A percentile compares a stretch with the other conserved stretches of the same genome.
phyloP scores from a whole-genome alignment of 2,329 filamentous ascomycete genomes.

The Exophiala phaeomuriformis region DNA sequence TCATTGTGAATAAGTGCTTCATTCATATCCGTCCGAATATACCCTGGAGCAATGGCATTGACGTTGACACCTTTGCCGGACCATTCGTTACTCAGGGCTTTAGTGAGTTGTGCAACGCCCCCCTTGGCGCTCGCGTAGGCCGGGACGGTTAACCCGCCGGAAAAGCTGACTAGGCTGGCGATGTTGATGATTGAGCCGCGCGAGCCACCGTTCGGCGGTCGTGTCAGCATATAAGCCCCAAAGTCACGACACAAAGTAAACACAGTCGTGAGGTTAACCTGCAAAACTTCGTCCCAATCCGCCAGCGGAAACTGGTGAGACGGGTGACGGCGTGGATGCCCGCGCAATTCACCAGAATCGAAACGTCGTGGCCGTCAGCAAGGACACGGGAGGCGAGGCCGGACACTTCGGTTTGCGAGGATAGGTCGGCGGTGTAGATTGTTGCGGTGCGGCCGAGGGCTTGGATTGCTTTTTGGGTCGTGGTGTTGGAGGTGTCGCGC shows the following conservation, averaged over 20 bases:
- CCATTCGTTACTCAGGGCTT: slow-evolving; percentile 84
- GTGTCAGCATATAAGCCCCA: slow-evolving; percentile 60
- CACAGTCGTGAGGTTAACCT: slow-evolving; percentile 77
- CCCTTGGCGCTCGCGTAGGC: slow-evolving; percentile 84
- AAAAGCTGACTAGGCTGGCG: slow-evolving; percentile 71
- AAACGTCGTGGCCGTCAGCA: slow-evolving; percentile 49
- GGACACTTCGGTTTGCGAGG: slow-evolving; percentile 36
- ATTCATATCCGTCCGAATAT: slow-evolving; percentile 91
- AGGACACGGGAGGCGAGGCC: slow-evolving; percentile 36
- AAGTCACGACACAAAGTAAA: slow-evolving; percentile 73
- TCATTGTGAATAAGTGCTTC: slow-evolving; percentile 67
- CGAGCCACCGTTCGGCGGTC: too few relatives aligned
- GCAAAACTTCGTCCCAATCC: slow-evolving; percentile 74
- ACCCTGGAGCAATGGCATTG: slow-evolving; percentile 64
- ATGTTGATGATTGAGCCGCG: slow-evolving; percentile 64
- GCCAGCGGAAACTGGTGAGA: slow-evolving; percentile 65
- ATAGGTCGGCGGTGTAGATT: slow-evolving; percentile 42
- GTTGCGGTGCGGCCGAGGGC: slow-evolving; percentile 35
- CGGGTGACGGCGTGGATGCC: slow-evolving; percentile 72
- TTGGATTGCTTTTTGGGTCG: slow-evolving; percentile 35
- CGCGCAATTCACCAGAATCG: slow-evolving; percentile 78
- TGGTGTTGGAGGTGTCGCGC: slow-evolving; percentile 47
- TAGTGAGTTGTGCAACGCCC: slow-evolving; percentile 75
- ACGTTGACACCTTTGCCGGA: slow-evolving; percentile 67
- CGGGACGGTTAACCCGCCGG: slow-evolving; percentile 80